Evolutionary conservation across 75 land plant genomes (phyloP).

Genomic region (Gnetum montanum): DNA sequence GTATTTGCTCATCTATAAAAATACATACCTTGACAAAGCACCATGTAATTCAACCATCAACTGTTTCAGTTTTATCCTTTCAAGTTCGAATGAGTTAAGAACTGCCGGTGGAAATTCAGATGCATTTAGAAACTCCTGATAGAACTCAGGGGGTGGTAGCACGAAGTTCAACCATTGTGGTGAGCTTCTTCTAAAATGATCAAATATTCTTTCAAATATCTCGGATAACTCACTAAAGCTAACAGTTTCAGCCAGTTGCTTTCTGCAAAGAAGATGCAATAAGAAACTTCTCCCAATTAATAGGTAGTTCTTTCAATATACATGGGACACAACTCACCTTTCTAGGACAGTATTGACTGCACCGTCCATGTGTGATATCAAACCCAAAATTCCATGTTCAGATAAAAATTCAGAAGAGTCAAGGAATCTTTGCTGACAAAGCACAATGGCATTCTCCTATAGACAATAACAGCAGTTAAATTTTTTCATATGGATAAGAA

Average conservation of each 20-base stretch:
- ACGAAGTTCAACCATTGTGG: constrained; percentile 32
- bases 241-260: constrained; percentile 59
- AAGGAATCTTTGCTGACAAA: constrained; percentile 45
- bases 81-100: constrained; percentile 10
- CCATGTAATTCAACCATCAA: constrained; percentile 59
- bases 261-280: constrained; percentile 51
- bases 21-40: constrained; percentile 61
- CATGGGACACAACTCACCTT: constrained; percentile 37
- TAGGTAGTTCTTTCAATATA: too few species aligned
- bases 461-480: background rate
- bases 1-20: too few species aligned
- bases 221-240: constrained; percentile 44
- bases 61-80: constrained; percentile 38
- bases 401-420: constrained; percentile 56
- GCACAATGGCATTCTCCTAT: constrained; percentile 2
- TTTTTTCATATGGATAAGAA: background rate
- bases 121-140: constrained; percentile 16
- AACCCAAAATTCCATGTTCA: constrained; percentile 23
- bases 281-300: too few species aligned
- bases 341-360: constrained; percentile 34
- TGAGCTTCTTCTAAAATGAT: constrained; percentile 40
- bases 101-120: constrained; percentile 10
- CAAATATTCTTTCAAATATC: constrained; percentile 52
- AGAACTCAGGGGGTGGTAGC: constrained; percentile 33
- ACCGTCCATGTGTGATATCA: constrained; percentile 29